Percentiles rank a stretch among this genome's conserved stretches.
Conservation (phyloP, 23 red algal species). For the Chondrus crispus region DNA sequence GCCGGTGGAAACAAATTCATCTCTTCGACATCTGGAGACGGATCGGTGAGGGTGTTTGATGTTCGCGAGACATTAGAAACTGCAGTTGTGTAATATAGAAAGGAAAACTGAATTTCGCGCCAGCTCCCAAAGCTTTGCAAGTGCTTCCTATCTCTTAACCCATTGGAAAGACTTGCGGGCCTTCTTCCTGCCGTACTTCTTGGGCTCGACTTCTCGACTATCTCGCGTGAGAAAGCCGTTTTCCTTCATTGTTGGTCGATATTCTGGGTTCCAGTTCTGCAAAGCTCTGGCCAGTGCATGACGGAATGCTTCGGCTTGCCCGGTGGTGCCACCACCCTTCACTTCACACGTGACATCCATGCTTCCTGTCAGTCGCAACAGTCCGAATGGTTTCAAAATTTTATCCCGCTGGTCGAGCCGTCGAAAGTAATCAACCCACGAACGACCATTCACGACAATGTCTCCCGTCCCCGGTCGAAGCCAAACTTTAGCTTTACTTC, state of each 20-base stretch:
- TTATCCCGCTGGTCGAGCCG: constrained; percentile 77
- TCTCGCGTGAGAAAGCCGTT: constrained; percentile 82
- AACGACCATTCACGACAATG: constrained; percentile 57
- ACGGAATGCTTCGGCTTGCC: constrained; percentile 90
- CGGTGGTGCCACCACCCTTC: constrained; percentile 68
- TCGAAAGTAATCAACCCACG: constrained; percentile 76
- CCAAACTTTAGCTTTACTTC: constrained; percentile 50
- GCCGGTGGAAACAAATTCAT: constrained; percentile 43
- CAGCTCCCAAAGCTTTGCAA: neutral
- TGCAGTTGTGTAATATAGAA: neutral
- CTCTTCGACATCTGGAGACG: constrained; percentile 60
- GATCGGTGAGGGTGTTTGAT: constrained; percentile 65
- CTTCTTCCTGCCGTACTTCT: constrained; percentile 86
- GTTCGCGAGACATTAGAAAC: neutral
- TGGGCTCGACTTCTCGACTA: constrained; percentile 78
- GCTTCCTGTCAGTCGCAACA: constrained; percentile 29
- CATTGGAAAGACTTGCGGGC: constrained; percentile 63
- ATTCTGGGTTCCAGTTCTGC: constrained; percentile 58
- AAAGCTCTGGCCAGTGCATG: constrained; percentile 76
- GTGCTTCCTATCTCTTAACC: constrained; percentile 58
- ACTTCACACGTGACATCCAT: constrained; percentile 65
- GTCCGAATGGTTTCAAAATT: constrained; percentile 42
- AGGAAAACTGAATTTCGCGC: neutral
- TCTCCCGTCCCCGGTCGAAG: neutral
- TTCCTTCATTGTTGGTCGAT: constrained; percentile 56